Evolutionary conservation across 2,329 filamentous ascomycete species (phyloP), one percentile per base, ranked within the genome.

Genomic region (Pseudogymnoascus sp.): DNA sequence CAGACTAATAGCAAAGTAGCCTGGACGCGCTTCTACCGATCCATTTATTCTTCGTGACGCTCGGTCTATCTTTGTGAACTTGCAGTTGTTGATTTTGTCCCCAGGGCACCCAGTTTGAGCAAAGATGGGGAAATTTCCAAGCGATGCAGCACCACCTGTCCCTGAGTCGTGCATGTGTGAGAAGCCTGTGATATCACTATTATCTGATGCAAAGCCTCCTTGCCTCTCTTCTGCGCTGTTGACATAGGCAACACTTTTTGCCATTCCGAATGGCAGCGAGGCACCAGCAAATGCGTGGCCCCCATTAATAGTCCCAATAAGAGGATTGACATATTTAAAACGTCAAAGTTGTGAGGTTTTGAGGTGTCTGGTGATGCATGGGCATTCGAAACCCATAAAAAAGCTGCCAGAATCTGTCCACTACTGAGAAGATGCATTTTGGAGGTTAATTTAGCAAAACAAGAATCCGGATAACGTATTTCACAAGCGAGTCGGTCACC

Each of bases 81-180:
- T 77, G 71, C 88, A 90, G 6, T 77, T 76, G 67, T 89, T 78
- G 61, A 91, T 73, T 39, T 85, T 80, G 64, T 88, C 82, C 12
- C 76, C 79, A 0, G 81, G 78, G 66, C 88, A 91, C 41, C 78
- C 77, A 3, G 81, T 75, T 65, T 89, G 87, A 0, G 87, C 80
- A 66, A 91, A 91, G 1, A 91, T 76, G 0, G 89, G 85, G 61
- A 91, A 91, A 69, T 90, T 90, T 12, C 88, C 89, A 14, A 91
- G 75, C 3, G 85, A 90, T 0, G 87, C 83, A 1, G 75, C 65
- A 1, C 77, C 78, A 11, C 78, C 78, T 0, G 78, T 79, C 5
- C 78, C 78, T 45, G 74, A 76, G 69, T 80, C 78, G 66, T 80
- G 78, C 62, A 76, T 72, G 58, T 71, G 69, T 28, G 68, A 71